Percentiles rank a stretch among this genome's conserved stretches.
These are phyloP conservation scores for Malassezia furfur DNA, from an alignment of 1,284 basidiomycete genomes.

Conservation along the genomic window DNA sequence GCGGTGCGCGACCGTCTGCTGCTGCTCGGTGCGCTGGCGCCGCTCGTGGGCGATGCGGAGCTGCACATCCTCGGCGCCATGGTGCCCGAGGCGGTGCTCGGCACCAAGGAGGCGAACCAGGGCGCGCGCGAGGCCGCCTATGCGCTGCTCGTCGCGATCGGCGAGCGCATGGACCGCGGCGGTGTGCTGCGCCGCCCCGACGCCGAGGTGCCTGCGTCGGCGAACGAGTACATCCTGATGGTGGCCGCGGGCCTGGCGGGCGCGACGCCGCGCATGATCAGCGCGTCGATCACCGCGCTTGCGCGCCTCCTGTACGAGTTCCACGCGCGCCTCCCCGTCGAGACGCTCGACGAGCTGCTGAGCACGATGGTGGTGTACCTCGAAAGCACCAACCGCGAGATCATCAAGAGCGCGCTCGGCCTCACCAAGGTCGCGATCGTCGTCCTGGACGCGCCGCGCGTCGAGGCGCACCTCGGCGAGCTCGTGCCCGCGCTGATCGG, in stretches of 20 bases:
- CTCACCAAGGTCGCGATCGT: conserved; percentile 90
- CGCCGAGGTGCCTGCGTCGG: conserved; percentile 59
- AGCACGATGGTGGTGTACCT: conserved; percentile 82
- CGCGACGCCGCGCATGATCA: conserved; percentile 93
- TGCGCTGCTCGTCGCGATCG: conserved; percentile 83
- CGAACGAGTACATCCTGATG: conserved; percentile 95
- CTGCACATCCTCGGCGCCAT: conserved; percentile 78
- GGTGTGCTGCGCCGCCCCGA: conserved; percentile 64
- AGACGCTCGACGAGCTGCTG: conserved; percentile 78
- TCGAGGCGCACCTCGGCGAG: conserved; percentile 65
- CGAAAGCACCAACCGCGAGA: conserved; percentile 86
- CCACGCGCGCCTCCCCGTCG: conserved; percentile 60
- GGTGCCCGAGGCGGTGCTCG: conserved; percentile 90
- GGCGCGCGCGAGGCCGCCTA: conserved; percentile 81
- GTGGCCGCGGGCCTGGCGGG: conserved; percentile 88
- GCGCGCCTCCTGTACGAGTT: conserved; percentile 93
- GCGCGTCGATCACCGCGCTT: conserved; percentile 86
- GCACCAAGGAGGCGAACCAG: conserved; percentile 94
- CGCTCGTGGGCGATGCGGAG: conserved; percentile 60
- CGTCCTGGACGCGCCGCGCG: conserved; percentile 62
- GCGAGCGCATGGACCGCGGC: conserved; percentile 77
- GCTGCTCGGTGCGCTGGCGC: conserved; percentile 66
- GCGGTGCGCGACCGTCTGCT: conserved; percentile 77
- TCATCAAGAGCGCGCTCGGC: conserved; percentile 89
- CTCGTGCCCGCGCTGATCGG: conserved; percentile 75